Evolutionary conservation across 2,329 filamentous ascomycete genomes (phyloP).

Genomic region (Daldinia sp.): DNA sequence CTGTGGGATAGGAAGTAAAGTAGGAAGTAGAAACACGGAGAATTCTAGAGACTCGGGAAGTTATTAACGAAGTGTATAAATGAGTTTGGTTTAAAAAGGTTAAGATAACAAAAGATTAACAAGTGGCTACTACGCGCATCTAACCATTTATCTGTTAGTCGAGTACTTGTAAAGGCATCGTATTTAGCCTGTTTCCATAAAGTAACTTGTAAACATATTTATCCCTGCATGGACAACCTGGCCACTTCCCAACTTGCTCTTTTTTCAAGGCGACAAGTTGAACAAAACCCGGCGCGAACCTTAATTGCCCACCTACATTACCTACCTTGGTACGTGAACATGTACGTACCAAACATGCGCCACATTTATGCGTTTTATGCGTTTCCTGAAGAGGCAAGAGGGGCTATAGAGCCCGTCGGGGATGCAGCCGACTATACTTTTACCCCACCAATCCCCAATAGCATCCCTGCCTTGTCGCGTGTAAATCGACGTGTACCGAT

Average conservation of each 20-base stretch:
- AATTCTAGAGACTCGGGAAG: neutral
- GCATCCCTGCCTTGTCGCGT: conserved; percentile 33
- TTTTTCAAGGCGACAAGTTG: neutral
- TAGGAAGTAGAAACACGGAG: conserved; percentile 1
- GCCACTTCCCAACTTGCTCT: conserved; percentile 42
- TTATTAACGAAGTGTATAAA: conserved; percentile 10
- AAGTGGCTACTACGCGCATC: conserved; percentile 31
- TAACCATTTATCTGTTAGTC: conserved; percentile 35
- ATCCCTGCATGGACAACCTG: conserved; percentile 48
- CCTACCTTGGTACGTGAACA: neutral
- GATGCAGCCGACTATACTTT: neutral
- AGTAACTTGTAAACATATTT: conserved; percentile 38
- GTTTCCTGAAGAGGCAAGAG: conserved; percentile 33
- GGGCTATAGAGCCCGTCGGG: conserved; percentile 23
- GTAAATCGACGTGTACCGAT: conserved; percentile 7
- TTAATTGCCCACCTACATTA: neutral
- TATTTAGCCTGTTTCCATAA: neutral
- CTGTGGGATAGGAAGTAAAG: conserved; percentile 15
- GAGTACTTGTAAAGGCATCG: conserved; percentile 15
- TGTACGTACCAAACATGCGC: conserved; percentile 25
- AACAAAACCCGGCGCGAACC: conserved; percentile 10
- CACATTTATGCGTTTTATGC: conserved; percentile 5
- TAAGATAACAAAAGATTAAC: conserved; percentile 27
- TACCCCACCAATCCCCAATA: conserved; percentile 29
- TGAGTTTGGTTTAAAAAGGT: conserved; percentile 10